Evolutionary conservation across 305 asterid genomes (phyloP), one percentile per base, ranked within the genome.

Genomic region (Fraxinus angustifolia): DNA sequence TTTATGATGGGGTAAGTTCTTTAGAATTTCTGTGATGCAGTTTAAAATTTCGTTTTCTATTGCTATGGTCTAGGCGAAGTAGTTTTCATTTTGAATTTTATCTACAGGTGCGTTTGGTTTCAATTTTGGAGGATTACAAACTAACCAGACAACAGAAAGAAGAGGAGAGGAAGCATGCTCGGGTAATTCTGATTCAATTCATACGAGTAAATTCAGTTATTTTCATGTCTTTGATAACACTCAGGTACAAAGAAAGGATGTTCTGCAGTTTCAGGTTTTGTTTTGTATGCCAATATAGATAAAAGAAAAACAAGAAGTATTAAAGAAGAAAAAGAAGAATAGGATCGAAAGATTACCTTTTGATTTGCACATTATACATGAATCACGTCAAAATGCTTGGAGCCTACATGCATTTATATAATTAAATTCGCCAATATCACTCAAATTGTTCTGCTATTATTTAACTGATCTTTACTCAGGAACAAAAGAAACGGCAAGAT

Each of bases 101-200:
- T 78, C 36, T 80, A 80, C 90, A 95, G 99, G 99, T 87, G 85
- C 93, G 96, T 1, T 84, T 95, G 90, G 97, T 92, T 65, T 92
- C 98, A 31, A 91, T 92, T 83, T 85, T 95, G 83, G 97, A 90
- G 87, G 99, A 93, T 84, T 95, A 93, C 91, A 95, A 93, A 85
- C 88, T 83, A 83, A 85, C 91, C 80, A 91, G 99, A 77, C 87
- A 75, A 80, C 93, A 83, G 60, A 95, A 93, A 89, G 99, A 93
- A 85, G 97, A 92, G 87, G 94, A 87, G 85, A 93, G 91, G 87
- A 95, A 83, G 88, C 90, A 91, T 78, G 96, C 93, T 50, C 83
- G 94, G 96, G 99, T 95, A 87, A 85, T 79, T 74, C 50, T 80
- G 28, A 78, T 82, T 80, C 16, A 68, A 7, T 60, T 19, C 70